Evolutionary conservation across 768 basidiomycete genomes (phyloP), one percentile per base, ranked within the genome.

Genomic region (Psilocybe cubensis): DNA sequence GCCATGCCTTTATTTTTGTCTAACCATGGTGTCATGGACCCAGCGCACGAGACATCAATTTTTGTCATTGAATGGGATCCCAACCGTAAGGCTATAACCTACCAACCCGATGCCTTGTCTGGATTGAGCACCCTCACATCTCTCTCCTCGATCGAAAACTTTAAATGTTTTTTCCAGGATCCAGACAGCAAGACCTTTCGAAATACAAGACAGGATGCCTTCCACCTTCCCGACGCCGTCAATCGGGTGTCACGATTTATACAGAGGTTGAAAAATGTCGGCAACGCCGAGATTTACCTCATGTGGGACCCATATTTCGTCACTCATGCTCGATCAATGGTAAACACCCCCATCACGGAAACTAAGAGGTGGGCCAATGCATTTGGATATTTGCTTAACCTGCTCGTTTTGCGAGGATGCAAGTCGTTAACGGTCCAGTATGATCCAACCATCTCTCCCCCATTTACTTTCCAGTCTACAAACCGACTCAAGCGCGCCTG

Each of bases 131-230:
- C 56, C 14, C 31, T 60, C 6, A 50, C 55, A 4, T 14, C 54
- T 27, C 24, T 67, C 11, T 58, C 56, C 7, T 44, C 31, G 21
- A 41, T 67, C 24, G 42, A 63, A 21, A 54, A 57, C 17, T 52
- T 67, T 11, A 45, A 56, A 18, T 63, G 60, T 49, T 67, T 62
- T 44, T 67, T 67, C 46, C 66, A 67, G 40, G 66, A 65, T 18
- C 57, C 66, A 21, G 45, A 52, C 42, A 31, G 48, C 25, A 65
- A 57, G 17, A 55, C 46, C 43, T 35, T 20, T 20, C 57, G 64
- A 12, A 65, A 67, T 31, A 31, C 48, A 8, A 60, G 59, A n/a
- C 66, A 67, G 31, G 45, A 59, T 8, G 57, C 47, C 10, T 55
- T 38, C 23, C 40, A 65, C 41, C 60, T 67, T 18, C 57, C 66